A percentile compares a stretch with the other conserved stretches of the same genome.
Evolutionary conservation across 2,329 filamentous ascomycete genomes (phyloP).

Genomic region (Aspergillus aculeatinus): DNA sequence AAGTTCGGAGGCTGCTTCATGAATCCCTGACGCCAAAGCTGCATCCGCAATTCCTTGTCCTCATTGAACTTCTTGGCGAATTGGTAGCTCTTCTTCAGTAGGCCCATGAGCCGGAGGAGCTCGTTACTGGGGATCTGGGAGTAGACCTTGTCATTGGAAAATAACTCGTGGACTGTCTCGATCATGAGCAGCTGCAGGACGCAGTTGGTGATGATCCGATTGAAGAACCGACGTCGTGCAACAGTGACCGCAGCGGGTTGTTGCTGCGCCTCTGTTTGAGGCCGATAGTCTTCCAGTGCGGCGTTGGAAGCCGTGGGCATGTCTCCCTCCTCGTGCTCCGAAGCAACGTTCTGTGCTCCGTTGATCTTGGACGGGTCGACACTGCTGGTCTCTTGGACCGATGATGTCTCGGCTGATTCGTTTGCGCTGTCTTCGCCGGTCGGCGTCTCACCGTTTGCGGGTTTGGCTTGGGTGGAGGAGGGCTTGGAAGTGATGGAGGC

Average conservation of each 20-base stretch:
- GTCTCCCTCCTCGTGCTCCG: constrained; percentile 35
- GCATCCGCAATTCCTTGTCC: constrained; percentile 91
- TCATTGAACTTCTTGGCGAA: constrained; percentile 98
- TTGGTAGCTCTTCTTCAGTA: constrained; percentile 93
- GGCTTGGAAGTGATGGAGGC: constrained; percentile 46
- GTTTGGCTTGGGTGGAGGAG: constrained; percentile 23
- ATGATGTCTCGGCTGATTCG: constrained; percentile 23
- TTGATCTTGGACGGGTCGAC: constrained; percentile 29
- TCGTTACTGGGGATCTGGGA: constrained; percentile 86
- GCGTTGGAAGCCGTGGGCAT: constrained; percentile 39
- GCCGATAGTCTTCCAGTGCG: constrained; percentile 82
- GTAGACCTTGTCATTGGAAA: constrained; percentile 95
- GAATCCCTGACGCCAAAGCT: constrained; percentile 94
- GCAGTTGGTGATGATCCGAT: constrained; percentile 98
- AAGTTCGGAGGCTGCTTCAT: constrained; percentile 99
- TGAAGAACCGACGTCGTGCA: constrained; percentile 92
- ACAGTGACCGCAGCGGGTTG: constrained; percentile 91
- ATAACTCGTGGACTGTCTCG: constrained; percentile 97
- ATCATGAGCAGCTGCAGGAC: constrained; percentile 98
- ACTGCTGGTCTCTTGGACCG: constrained; percentile 21
- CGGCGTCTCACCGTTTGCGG: constrained; percentile 31
- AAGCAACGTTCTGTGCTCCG: constrained; percentile 27
- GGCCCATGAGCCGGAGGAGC: constrained; percentile 84
- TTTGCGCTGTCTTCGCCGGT: constrained; percentile 26
- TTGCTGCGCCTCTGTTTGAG: constrained; percentile 72